Evolutionary conservation across 352 stramenopile species (phyloP), one percentile per base, ranked within the genome.

Genomic region (Phytophthora meadii): DNA sequence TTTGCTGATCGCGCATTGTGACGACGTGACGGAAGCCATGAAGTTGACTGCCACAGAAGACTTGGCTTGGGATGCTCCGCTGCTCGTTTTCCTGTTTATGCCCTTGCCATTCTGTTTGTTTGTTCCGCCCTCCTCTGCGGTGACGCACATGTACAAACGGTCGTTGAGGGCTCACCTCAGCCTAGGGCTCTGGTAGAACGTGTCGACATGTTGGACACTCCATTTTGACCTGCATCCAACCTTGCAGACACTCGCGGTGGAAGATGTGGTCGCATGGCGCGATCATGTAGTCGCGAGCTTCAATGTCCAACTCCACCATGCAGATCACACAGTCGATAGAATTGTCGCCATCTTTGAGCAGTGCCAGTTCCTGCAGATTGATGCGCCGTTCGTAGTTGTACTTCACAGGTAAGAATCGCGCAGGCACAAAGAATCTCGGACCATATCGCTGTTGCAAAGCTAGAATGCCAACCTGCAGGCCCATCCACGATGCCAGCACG

Each of bases 151-250:
- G 45, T 25, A 68, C 39, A 56, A 61, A 51, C 47, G 39, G 40
- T 61, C 40, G 24, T 22, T 27, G 45, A 53, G 25, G 40, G 58
- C 68, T 70, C 68, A 64, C 47, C 47, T 68, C 65, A 61, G 27
- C 44, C 45, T 81, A 95, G n/a, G 86, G 86, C 78, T 93, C 84
- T 24, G 95, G 94, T 54, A 98, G 77, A 42, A 86, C 84, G 61
- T 84, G 94, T 59, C 95, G 81, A 82, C 95, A 98, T 57, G 96
- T 97, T 53, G 95, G 95, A 77, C 96, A 99, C 76, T 99, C 94
- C 94, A 98, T 98, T 78, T 98, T 99, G 48, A 98, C 90, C 47
- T 98, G 89, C 96, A 99, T 99, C 96, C 96, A 99, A 69, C 97
- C 91, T 65, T 97, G 79, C 51, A 99, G 87, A 70, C 96, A 99